Base-by-base conservation (phyloP, 2,329 filamentous ascomycete species). In the Phialocephala sp. region DNA sequence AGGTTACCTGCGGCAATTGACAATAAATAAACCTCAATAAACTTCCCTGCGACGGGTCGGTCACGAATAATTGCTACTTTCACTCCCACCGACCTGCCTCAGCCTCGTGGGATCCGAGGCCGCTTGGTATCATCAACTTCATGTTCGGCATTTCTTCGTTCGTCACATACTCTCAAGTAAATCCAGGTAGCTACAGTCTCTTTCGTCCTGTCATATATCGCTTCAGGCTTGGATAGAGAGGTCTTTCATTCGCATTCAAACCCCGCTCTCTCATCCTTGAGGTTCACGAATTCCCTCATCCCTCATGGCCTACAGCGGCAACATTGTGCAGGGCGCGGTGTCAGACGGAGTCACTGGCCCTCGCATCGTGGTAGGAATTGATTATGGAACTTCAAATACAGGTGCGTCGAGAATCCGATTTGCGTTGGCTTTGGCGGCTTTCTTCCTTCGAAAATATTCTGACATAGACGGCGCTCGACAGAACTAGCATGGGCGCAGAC, bases 381-480 rank as follows among this genome's bases (percentile, higher is more conserved):
- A 64, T 39, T 64, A 64, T 43, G 62, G 62, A 24, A 64, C 62
- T 35, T 50, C 62, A 15, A 50, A 59, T 45, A 64, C 55, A 43
- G 62, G 62, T 64, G 36, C 24, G 55, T 43, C 15, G 45, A 11
- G n/a, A 24, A 50, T 20, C 3, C 45, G 45, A 18, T 18, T 41
- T 11, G 37, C n/a, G 3, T 24, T 22, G 45, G 22, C 8, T 24
- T 22, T 24, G 45, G 22, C 45, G 43, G 43, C 9, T 47, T 50
- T 24, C 8, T n/a, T 8, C 15, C 12, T 9, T 27, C 9, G 20
- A 3, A 32, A 54, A 12, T 12, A 3, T 35, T 15, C 57, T 43
- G 18, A 50, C 20, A 43, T 55, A 1, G 12, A 36, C 32, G 18
- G 39, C 4, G 8, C 22, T 32, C 5, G 8, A 52, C 18, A 63